Base-by-base conservation (phyloP, 2,329 filamentous ascomycete genomes). In the Akanthomyces muscarius region DNA sequence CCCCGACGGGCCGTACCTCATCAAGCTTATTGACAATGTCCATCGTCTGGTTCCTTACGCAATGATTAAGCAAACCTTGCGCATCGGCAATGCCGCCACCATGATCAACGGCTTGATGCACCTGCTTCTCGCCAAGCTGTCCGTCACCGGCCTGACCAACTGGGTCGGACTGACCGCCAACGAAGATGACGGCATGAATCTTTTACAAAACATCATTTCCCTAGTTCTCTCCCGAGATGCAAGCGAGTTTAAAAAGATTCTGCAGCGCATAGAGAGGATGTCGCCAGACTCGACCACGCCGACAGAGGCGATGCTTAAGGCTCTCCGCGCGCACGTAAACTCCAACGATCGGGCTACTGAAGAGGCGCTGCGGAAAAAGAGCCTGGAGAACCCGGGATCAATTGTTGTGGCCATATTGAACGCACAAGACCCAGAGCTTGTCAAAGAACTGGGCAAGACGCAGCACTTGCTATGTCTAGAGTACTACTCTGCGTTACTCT, bases 61-160 rank as follows among this genome's bases (percentile, higher is more conserved):
- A 48, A 78, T 91, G 66, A 81, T 93, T 57, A 83, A 87, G 64
- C 89, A 92, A 72, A 91, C 89, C 0, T 77, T 95, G 5, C 85
- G 86, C 47, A 82, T 93, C 18, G 89, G 90, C 6, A 95, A 94
- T 71, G 90, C 90, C 0, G 90, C 90, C 1, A 89, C 86, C 23
- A 93, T 95, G 90, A 87, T 94, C 62, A 89, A 83, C 69, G 90
- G 83, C 63, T 87, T 94, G 82, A 82, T 90, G 72, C 83, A 81
- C 61, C 77, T 94, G 18, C 80, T 93, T 18, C 80, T 95, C 18
- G 87, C 90, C n/a, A 95, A 95, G 75, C 77, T 92, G 63, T 90
- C 89, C 67, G 80, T 94, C 5, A 86, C 86, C 1, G 86, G 86
- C 8, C 76, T 94, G 57, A 91, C 90, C 5, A 93, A 92, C 71